Evolutionary conservation across 2,329 filamentous ascomycete species (phyloP), one percentile per base, ranked within the genome.

Genomic region (Pseudogymnoascus destructans): DNA sequence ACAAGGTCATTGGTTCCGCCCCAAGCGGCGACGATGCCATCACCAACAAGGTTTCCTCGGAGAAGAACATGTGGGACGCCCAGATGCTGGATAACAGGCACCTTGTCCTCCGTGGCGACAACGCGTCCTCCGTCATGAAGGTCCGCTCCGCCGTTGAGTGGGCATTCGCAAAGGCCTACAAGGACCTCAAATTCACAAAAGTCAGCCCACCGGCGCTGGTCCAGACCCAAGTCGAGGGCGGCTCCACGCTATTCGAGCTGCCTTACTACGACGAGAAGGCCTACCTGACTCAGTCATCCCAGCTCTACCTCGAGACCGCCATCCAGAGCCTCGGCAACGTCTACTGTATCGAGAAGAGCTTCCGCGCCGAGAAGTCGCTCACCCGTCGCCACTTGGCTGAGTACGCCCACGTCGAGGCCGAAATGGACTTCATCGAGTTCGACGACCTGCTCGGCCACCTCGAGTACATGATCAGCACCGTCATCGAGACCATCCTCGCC

Each of bases 311-410:
- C 60, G 93, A 98, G 78, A 98, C 93, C 30, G 89, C 86, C 64
- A 77, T 98, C 30, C 89, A 92, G 9, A 89, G 86, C 57, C 79
- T 97, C 67, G 93, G 93, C 65, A 89, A 96, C 70, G 90, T 96
- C 57, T 98, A 95, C 80, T 97, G 92, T 71, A 92, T 98, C 67
- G 91, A 95, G 73, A 95, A 95, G 73, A 97, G 92, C 1, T 98
- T 98, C 85, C 91, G 93, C 62, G 93, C 93, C 11, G 93, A 98
- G 74, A 96, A 96, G 75, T 92, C 86, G 5, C 78, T 97, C 59
- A 98, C 93, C 55, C 87, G 93, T 62, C 88, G 93, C 68, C 93
- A 98, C 71, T 75, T 98, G 67, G 88, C 89, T 54, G 93, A 98
- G 74, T 98, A 96, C 77, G 95, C 91, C 1, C 93, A 98, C 75